These are phyloP conservation scores for Corymbia citriodora DNA, from an alignment of 441 rosid genomes.

Conservation along the genomic window DNA sequence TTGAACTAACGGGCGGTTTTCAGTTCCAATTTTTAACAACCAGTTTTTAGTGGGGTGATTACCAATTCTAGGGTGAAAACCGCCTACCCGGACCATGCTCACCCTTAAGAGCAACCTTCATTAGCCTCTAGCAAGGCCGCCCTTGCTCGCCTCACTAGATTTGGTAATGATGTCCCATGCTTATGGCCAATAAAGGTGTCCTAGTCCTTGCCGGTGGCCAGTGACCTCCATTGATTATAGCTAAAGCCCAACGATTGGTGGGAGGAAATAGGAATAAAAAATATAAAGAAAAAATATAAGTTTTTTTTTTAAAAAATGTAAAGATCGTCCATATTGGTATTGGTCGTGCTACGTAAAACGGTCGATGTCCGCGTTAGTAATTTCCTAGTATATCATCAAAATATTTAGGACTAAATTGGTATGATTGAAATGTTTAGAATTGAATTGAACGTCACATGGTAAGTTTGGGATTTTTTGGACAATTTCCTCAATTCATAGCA, in stretches of 20 bases:
- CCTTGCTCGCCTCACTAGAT: not conserved
- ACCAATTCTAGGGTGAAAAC: too few species aligned
- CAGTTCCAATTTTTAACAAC: too few species aligned
- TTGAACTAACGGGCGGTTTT: too few species aligned
- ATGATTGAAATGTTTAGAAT: not conserved
- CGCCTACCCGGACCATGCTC: too few species aligned
- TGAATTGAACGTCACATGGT: rapidly evolving
- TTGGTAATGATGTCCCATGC: rapidly evolving
- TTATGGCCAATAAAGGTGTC: not conserved
- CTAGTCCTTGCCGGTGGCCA: rapidly evolving
- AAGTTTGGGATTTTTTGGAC: not conserved
- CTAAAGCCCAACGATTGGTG: rapidly evolving
- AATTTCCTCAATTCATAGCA: not conserved
- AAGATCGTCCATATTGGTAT: not conserved
- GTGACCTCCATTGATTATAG: not conserved
- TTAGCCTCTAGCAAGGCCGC: not conserved
- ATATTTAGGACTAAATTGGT: rapidly evolving
- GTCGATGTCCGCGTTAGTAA: rapidly evolving
- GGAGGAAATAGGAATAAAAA: not conserved
- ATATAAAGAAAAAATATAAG: too few species aligned
- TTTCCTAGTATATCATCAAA: not conserved
- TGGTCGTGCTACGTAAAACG: rapidly evolving
- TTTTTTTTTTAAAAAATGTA: too few species aligned
- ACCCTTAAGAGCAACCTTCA: not conserved
- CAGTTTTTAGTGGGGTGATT: too few species aligned